Evolutionary conservation across 1,284 basidiomycete genomes (phyloP).

Genomic region (Malassezia furfur): DNA sequence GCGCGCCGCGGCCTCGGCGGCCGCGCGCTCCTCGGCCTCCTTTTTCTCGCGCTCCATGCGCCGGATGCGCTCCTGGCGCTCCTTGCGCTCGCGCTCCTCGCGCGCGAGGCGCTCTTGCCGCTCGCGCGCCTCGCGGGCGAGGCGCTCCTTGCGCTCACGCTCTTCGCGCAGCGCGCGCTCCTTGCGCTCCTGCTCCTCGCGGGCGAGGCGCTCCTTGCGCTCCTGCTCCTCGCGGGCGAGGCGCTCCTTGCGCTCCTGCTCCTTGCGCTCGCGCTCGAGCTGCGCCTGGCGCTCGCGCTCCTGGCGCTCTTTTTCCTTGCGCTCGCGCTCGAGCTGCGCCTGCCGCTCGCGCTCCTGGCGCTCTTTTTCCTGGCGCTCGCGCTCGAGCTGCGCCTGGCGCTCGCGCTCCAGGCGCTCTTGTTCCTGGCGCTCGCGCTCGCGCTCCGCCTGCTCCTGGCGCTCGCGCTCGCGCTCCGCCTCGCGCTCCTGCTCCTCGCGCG

Average conservation of each 20-base stretch:
- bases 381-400: constrained; percentile 21
- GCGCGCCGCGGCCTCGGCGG: neutral
- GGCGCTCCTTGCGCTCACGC: constrained; percentile 17
- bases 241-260: constrained; percentile 19
- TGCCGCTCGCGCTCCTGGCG: constrained; percentile 17
- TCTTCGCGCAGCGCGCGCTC: constrained; percentile 11
- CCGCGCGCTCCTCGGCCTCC: constrained; percentile 1
- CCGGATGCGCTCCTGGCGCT: neutral
- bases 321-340: constrained; percentile 13
- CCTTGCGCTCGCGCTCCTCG: constrained; percentile 14
- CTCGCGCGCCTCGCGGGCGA: constrained; percentile 16
- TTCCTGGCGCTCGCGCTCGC: neutral
- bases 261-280: constrained; percentile 10
- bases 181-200: constrained; percentile 17
- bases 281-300: constrained; percentile 17
- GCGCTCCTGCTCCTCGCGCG: neutral
- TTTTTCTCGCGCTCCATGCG: constrained; percentile 2
- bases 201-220: neutral
- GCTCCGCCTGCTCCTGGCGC: neutral
- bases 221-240: constrained; percentile 12
- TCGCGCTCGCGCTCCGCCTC: neutral
- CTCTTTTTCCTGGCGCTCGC: constrained; percentile 11
- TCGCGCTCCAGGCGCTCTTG: constrained; percentile 14
- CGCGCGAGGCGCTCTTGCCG: constrained; percentile 14
- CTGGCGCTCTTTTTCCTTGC: constrained; percentile 17